Evolutionary conservation across 495 filamentous ascomycete genomes (phyloP).

Genomic region (Daldinia vernicosa): DNA sequence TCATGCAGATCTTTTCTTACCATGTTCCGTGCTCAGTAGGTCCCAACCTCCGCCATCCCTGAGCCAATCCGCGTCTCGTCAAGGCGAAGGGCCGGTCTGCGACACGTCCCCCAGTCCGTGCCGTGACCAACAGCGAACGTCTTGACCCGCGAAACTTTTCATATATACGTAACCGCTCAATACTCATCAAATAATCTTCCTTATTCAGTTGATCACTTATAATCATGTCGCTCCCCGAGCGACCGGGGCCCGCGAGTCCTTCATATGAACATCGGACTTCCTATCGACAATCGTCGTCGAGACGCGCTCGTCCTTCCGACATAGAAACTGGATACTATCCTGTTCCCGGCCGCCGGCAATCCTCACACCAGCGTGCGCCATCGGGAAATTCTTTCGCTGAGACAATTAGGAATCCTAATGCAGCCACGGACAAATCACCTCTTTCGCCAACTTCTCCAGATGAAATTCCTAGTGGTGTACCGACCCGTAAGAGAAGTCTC

Average conservation of each 20-base stretch:
- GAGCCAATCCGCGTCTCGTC: conserved; percentile 26
- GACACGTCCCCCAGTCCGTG: conserved; percentile 21
- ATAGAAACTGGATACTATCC: conserved; percentile 67
- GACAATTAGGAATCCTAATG: conserved; percentile 59
- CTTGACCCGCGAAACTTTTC: conserved; percentile 7
- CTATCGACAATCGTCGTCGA: conserved; percentile 74
- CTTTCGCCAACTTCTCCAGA: conserved; percentile 55
- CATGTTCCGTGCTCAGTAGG: conserved; percentile 22
- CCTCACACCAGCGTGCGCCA: conserved; percentile 58
- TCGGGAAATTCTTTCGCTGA: conserved; percentile 61
- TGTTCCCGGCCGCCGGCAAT: conserved; percentile 44
- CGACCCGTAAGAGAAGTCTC: conserved; percentile 78
- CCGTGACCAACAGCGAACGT: conserved; percentile 2
- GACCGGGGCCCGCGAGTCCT: conserved; percentile 67
- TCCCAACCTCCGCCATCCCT: conserved; percentile 8
- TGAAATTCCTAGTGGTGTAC: conserved; percentile 40
- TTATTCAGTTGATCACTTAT: conserved; percentile 42
- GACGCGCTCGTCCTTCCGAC: conserved; percentile 69
- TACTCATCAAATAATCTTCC: conserved; percentile 7
- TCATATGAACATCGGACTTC: conserved; percentile 65
- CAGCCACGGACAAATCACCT: conserved; percentile 55
- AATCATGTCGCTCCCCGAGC: conserved; percentile 73
- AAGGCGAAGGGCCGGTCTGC: conserved; percentile 9
- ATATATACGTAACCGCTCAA: conserved; percentile 38
- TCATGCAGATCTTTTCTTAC: conserved; percentile 33